These are phyloP conservation scores for Avena sativa DNA, from an alignment of 176 grass and related monocot genomes.

Conservation along the genomic window DNA sequence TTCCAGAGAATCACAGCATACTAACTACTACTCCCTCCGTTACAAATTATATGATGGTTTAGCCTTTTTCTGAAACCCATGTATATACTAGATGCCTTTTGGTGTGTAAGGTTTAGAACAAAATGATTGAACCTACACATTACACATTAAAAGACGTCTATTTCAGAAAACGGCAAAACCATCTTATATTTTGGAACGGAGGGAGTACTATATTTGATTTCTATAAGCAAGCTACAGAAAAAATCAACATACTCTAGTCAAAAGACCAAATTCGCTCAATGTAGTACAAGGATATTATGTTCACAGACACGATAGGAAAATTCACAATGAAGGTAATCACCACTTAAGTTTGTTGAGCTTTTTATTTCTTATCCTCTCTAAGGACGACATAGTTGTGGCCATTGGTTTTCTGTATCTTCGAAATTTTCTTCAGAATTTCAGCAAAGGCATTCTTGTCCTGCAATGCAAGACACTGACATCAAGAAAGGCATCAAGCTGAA, in stretches of 20 bases:
- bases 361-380: slow-evolving; percentile 70
- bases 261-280: slow-evolving; percentile 12
- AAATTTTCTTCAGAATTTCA: slow-evolving; percentile 78
- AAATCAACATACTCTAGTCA: neutral
- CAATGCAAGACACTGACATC: neutral
- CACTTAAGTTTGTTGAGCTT: slow-evolving; percentile 1
- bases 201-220: neutral
- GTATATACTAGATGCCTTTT: too few species aligned
- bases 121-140: too few species aligned
- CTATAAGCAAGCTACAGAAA: neutral
- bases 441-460: slow-evolving; percentile 82
- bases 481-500: neutral
- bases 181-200: too few species aligned
- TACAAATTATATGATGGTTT: too few species aligned
- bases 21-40: neutral
- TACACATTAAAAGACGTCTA: too few species aligned
- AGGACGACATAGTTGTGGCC: slow-evolving; percentile 76
- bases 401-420: slow-evolving; percentile 83
- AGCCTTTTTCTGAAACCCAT: too few species aligned
- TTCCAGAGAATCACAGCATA: neutral
- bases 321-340: neutral
- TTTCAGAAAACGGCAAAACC: too few species aligned
- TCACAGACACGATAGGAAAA: neutral
- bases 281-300: slow-evolving; percentile 36
- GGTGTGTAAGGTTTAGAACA: too few species aligned